These are phyloP conservation scores for Cerioporus squamosus DNA, from an alignment of 1,284 basidiomycete genomes.

Conservation along the genomic window DNA sequence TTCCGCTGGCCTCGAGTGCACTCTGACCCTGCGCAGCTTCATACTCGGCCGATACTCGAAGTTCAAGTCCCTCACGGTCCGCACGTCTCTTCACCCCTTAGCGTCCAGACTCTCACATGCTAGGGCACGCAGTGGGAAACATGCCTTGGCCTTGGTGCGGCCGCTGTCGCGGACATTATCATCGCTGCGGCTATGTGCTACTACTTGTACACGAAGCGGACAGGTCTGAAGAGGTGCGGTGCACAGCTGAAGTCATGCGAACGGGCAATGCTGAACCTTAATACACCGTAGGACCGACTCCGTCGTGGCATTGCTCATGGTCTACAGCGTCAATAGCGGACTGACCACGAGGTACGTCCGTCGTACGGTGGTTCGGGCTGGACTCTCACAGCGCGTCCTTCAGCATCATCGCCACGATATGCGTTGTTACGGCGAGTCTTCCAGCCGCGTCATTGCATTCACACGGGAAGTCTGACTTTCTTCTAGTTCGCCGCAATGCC, in stretches of 20 bases:
- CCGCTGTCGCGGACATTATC: conserved; percentile 34
- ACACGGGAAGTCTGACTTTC: not conserved
- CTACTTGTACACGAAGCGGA: conserved; percentile 33
- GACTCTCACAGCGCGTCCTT: too few species aligned
- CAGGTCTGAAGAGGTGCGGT: conserved; percentile 32
- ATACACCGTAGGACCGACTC: conserved; percentile 31
- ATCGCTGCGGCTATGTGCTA: conserved; percentile 37
- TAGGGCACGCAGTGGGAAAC: conserved; percentile 32
- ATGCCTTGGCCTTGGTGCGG: conserved; percentile 33
- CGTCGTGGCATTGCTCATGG: conserved; percentile 35
- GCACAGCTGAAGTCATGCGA: not conserved
- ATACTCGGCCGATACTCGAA: conserved; percentile 30
- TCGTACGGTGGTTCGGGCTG: too few species aligned
- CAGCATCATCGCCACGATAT: conserved; percentile 33
- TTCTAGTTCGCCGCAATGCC: conserved; percentile 34
- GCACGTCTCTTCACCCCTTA: not conserved
- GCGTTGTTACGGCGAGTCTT: conserved; percentile 26
- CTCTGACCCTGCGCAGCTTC: conserved; percentile 21
- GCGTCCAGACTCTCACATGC: not conserved
- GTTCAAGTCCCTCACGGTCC: conserved; percentile 29
- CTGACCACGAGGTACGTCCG: conserved; percentile 32
- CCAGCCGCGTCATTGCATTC: not conserved
- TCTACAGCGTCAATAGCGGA: conserved; percentile 40
- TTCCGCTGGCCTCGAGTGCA: too few species aligned
- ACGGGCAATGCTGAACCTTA: not conserved